Evolutionary conservation across 768 basidiomycete species (phyloP).

Genomic region (Lactarius hengduanensis): DNA sequence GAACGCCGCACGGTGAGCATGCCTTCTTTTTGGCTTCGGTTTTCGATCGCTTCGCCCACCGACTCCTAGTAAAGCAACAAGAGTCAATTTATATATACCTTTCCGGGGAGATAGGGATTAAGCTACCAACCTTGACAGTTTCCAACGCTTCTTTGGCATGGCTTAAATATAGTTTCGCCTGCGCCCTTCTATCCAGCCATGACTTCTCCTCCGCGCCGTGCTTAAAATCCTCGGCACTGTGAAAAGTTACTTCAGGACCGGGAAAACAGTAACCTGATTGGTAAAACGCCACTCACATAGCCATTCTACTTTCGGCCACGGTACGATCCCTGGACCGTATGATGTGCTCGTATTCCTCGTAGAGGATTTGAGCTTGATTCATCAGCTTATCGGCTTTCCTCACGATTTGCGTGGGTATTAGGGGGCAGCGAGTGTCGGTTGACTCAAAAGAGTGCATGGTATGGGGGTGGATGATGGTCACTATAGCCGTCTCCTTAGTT

Average conservation of each 20-base stretch:
- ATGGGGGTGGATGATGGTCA: not conserved
- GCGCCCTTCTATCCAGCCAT: not conserved
- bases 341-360: not conserved
- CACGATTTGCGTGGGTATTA: not conserved
- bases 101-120: not conserved
- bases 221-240: constrained; percentile 13
- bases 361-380: constrained; percentile 1
- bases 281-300: not conserved
- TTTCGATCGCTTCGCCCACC: not conserved
- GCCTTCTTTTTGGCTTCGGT: not conserved
- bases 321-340: not conserved
- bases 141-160: constrained; percentile 8
- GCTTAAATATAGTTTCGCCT: constrained; percentile 8
- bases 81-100: not conserved
- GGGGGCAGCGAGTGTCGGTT: not conserved
- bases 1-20: not conserved
- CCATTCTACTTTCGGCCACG: not conserved
- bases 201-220: not conserved
- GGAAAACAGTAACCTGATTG: not conserved
- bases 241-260: not conserved
- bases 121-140: constrained; percentile 9
- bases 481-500: too few relatives aligned
- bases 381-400: not conserved
- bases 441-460: not conserved
- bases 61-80: not conserved